Percentiles rank a stretch among this genome's conserved stretches.
phyloP scores from a whole-genome alignment of 495 filamentous ascomycete species.

The Penicillium canariense region DNA sequence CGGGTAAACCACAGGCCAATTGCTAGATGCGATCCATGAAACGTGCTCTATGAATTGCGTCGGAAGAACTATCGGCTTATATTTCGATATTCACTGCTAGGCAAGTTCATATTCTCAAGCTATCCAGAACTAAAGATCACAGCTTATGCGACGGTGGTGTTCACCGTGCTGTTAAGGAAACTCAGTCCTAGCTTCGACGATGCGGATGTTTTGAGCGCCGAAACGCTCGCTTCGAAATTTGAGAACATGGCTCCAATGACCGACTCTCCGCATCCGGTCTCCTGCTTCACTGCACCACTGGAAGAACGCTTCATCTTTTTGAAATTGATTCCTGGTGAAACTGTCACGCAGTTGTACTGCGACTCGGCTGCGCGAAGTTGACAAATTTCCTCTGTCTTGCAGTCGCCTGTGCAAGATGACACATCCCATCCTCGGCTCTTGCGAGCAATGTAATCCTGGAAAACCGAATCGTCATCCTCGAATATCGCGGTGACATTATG shows the following conservation, averaged over 20 bases:
- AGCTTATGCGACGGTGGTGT: constrained; percentile 3
- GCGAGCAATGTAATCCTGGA: constrained; percentile 40
- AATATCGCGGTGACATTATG: constrained; percentile 51
- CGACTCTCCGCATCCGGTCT: constrained; percentile 14
- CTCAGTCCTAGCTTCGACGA: constrained; percentile 7
- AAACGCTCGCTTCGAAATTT: constrained; percentile 9
- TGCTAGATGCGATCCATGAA: background rate
- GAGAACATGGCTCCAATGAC: constrained; percentile 15
- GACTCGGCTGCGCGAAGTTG: constrained; percentile 35
- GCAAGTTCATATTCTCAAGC: background rate
- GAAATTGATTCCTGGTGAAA: constrained; percentile 24
- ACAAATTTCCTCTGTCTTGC: constrained; percentile 42
- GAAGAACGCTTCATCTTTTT: constrained; percentile 14
- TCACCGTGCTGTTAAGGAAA: constrained; percentile 10
- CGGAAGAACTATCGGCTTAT: background rate
- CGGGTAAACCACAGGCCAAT: constrained; percentile 2
- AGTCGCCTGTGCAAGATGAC: constrained; percentile 33
- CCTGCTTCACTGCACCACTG: background rate
- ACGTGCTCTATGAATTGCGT: background rate
- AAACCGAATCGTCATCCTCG: constrained; percentile 34
- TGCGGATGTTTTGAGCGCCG: constrained; percentile 7
- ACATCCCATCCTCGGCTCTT: constrained; percentile 39
- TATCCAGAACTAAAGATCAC: background rate
- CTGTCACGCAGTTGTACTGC: constrained; percentile 29
- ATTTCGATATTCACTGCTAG: background rate